A percentile compares a stretch with the other conserved stretches of the same genome.
Conservation (phyloP, 78 protist species). For the Speleostelium caveatum region DNA sequence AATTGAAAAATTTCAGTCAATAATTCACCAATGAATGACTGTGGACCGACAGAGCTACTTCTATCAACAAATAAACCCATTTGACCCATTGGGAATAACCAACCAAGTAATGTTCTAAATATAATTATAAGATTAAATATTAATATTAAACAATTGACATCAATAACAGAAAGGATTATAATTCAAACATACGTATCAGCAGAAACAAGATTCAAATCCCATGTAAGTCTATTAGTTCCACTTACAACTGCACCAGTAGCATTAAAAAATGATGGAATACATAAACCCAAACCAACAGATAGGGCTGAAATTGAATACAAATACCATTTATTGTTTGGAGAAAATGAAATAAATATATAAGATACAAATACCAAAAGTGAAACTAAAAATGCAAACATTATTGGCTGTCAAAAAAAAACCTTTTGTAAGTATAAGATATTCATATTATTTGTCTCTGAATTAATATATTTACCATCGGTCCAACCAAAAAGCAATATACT, state of each 20-base stretch:
- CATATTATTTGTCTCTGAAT: not conserved
- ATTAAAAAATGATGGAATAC: conserved; percentile 60
- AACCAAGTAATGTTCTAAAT: conserved; percentile 15
- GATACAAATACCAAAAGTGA: conserved; percentile 39
- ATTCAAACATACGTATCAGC: conserved; percentile 5
- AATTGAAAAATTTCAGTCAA: conserved; percentile 66
- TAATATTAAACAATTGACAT: not conserved
- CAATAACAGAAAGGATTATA: not conserved
- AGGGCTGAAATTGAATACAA: conserved; percentile 37
- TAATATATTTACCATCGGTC: conserved; percentile 27
- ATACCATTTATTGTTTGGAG: conserved; percentile 40
- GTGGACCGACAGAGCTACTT: conserved; percentile 29
- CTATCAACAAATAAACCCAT: conserved; percentile 44
- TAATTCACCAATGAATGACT: conserved; percentile 46
- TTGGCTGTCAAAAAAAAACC: conserved; percentile 1
- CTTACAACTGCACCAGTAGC: conserved; percentile 70
- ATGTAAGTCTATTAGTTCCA: conserved; percentile 26
- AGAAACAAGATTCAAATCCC: conserved; percentile 17
- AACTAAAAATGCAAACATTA: conserved; percentile 59
- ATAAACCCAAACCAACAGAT: conserved; percentile 53
- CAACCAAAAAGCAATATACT: conserved; percentile 37
- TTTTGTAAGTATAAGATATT: not conserved
- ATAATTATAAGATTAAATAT: not conserved
- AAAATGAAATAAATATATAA: conserved; percentile 28
- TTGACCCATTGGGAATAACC: conserved; percentile 75